Conservation (phyloP, 306 rosid species). For the Acmispon strigosus region DNA sequence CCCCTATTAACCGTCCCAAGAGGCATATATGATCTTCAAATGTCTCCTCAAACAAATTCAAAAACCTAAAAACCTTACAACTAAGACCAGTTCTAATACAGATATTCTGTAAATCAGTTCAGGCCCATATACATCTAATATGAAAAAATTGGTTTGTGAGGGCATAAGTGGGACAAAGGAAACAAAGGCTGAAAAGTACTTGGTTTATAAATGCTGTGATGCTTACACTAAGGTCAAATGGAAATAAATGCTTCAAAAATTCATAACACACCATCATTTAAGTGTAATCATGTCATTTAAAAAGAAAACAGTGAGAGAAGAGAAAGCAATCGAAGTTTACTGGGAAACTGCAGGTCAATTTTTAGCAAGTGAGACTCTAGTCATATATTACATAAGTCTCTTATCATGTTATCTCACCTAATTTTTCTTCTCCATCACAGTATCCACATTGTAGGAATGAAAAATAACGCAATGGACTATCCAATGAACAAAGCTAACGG, state of each 20-base stretch:
- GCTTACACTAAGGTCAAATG: background rate
- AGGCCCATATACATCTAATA: background rate
- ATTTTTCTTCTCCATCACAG: background rate
- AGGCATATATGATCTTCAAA: background rate
- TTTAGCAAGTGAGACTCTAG: background rate
- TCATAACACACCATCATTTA: background rate
- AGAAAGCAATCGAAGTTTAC: background rate
- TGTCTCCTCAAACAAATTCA: background rate
- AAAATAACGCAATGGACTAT: background rate
- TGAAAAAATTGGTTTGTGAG: background rate
- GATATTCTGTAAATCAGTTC: slow-evolving; percentile 2
- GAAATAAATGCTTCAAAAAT: background rate
- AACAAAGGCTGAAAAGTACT: background rate
- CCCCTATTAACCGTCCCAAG: background rate
- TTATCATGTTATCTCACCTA: background rate
- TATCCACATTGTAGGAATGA: background rate
- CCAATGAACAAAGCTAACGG: background rate
- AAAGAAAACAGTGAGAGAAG: background rate
- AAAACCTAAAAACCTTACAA: background rate
- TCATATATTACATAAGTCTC: background rate
- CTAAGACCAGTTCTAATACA: background rate
- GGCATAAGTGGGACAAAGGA: background rate
- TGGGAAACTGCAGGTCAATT: background rate
- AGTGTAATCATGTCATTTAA: background rate
- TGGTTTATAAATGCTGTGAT: background rate